Percentiles rank a stretch among this genome's conserved stretches.
phyloP scores from a whole-genome alignment of 1,139 yeast species.

The Magnusiomyces starmeri region DNA sequence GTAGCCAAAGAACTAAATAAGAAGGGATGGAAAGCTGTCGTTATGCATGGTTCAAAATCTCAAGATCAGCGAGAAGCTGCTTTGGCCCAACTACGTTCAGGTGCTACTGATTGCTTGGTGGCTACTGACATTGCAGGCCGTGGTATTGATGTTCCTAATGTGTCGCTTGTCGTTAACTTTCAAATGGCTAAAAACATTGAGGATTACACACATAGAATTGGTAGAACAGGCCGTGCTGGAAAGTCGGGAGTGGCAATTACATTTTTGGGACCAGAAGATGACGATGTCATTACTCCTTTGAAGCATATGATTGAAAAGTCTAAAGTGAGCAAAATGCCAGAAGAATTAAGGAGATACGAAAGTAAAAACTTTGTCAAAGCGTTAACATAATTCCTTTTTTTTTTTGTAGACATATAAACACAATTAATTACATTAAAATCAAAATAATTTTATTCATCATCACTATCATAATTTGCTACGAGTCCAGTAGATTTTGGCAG shows the following conservation, averaged over 20 bases:
- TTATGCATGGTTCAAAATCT: slow-evolving; percentile 79
- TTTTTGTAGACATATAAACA: neutral
- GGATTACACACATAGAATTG: slow-evolving; percentile 86
- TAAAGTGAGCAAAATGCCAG: slow-evolving; percentile 42
- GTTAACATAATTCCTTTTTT: neutral
- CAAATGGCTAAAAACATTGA: slow-evolving; percentile 76
- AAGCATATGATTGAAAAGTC: slow-evolving; percentile 46
- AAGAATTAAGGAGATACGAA: slow-evolving; percentile 41
- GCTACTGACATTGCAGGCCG: slow-evolving; percentile 97
- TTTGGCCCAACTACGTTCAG: slow-evolving; percentile 53
- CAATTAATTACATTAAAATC: neutral
- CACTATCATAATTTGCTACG: slow-evolving; percentile 6
- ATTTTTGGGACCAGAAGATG: slow-evolving; percentile 53
- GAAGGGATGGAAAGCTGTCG: slow-evolving; percentile 46
- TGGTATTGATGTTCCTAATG: slow-evolving; percentile 87
- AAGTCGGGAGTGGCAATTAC: slow-evolving; percentile 68
- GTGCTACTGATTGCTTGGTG: slow-evolving; percentile 57
- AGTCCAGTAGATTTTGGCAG: neutral
- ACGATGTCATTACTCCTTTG: slow-evolving; percentile 46
- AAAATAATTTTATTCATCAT: neutral
- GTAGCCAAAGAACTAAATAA: slow-evolving; percentile 45
- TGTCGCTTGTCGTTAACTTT: slow-evolving; percentile 74
- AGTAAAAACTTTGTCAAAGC: neutral
- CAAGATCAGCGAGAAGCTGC: slow-evolving; percentile 87
- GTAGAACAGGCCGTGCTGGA: slow-evolving; percentile 96